A percentile compares a stretch with the other conserved stretches of the same genome.
These are phyloP conservation scores for Rhodotorula sp. DNA, from an alignment of 1,284 basidiomycete species.

Conservation along the genomic window DNA sequence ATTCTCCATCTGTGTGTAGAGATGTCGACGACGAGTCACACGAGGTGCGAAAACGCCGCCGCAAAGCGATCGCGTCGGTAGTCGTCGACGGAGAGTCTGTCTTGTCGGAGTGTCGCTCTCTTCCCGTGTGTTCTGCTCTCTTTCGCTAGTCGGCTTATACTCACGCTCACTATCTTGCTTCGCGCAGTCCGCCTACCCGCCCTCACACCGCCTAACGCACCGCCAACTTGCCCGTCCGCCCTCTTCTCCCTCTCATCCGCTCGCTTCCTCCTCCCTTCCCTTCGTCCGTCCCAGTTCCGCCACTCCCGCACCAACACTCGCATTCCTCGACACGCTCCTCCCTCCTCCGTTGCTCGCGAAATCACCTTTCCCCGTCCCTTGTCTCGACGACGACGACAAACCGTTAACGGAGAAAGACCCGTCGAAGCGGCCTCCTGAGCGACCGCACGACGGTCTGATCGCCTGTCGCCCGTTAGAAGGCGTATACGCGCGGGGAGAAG, in stretches of 20 bases:
- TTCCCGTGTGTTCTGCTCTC: conserved; percentile 9
- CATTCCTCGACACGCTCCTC: conserved; percentile 25
- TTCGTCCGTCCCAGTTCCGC: too few relatives aligned
- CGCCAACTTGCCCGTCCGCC: background rate
- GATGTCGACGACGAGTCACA: conserved; percentile 21
- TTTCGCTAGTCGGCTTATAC: background rate
- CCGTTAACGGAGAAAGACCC: background rate
- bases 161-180: too few relatives aligned
- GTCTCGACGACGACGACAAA: background rate
- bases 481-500: background rate
- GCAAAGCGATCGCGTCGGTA: background rate
- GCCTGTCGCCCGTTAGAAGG: background rate
- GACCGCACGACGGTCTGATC: conserved; percentile 16
- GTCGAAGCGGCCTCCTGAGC: background rate
- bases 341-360: background rate
- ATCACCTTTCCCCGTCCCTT: conserved; percentile 4
- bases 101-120: background rate
- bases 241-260: background rate
- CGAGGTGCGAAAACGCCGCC: background rate
- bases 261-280: background rate
- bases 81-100: conserved; percentile 7
- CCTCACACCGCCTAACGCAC: background rate
- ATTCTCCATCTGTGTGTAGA: background rate
- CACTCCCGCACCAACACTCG: conserved; percentile 1
- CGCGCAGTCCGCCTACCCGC: background rate